phyloP scores from a whole-genome alignment of 2,329 filamentous ascomycete genomes.

The Aureobasidium namibiae region DNA sequence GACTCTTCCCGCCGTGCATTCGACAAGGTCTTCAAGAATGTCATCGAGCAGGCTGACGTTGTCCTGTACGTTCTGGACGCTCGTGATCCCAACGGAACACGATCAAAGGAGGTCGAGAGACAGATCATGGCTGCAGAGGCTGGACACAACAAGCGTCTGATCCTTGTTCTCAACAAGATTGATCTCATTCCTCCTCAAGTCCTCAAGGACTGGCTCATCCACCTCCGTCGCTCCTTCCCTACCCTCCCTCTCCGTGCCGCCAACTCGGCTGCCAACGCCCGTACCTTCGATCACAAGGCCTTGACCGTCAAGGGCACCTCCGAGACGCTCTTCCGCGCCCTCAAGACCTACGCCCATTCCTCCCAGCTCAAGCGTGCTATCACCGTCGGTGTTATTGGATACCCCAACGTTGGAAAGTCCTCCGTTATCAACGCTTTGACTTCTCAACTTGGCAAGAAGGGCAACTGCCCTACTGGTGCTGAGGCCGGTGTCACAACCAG shows the following conservation, averaged over 20 bases:
- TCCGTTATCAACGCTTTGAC: constrained; percentile 93
- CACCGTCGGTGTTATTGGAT: constrained; percentile 88
- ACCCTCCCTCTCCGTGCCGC: constrained; percentile 84
- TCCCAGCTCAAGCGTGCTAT: constrained; percentile 82
- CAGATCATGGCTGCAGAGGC: constrained; percentile 81
- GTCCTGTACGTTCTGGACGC: constrained; percentile 90
- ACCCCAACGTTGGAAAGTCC: constrained; percentile 93
- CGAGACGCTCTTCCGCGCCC: constrained; percentile 72
- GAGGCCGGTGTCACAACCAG: constrained; percentile 89
- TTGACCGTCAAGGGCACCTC: constrained; percentile 81
- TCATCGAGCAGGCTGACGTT: constrained; percentile 82
- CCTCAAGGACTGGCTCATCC: constrained; percentile 73
- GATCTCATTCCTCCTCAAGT: constrained; percentile 78
- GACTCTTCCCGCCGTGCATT: constrained; percentile 76
- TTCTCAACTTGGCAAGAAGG: constrained; percentile 61
- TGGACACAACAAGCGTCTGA: constrained; percentile 70
- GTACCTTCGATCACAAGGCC: constrained; percentile 86
- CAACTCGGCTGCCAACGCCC: constrained; percentile 71
- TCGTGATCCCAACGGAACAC: constrained; percentile 80
- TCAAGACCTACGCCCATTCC: constrained; percentile 79
- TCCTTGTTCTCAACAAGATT: constrained; percentile 92
- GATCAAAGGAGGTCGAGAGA: constrained; percentile 83
- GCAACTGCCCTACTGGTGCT: constrained; percentile 75
- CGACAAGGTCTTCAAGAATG: constrained; percentile 93
- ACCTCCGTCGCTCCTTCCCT: constrained; percentile 83